Base-by-base conservation (phyloP, 768 basidiomycete genomes). In the Termitomyces sp. region DNA sequence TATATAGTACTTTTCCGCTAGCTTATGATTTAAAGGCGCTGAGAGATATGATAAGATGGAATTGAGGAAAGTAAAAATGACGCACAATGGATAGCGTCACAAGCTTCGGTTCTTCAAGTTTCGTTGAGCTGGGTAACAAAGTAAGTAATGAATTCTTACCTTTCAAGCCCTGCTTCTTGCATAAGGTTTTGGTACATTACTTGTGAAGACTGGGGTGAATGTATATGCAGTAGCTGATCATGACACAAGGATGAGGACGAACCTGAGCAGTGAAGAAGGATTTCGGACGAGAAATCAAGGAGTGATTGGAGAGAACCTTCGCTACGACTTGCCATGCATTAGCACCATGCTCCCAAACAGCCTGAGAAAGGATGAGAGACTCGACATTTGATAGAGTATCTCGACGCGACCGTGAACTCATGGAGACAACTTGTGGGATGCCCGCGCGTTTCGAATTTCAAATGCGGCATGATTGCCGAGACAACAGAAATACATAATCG, bases 311-410 rank as follows among this genome's bases (percentile, higher is more conserved):
- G 20, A 96, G 79, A 7, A 89, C 62, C 44, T 80, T 79, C 22
- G 88, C 79, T 9, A 95, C 83, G 6, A 77, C 70, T 36, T 77
- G 65, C 94, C 94, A 94, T 4, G 79, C 78, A 47, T 79, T 72
- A 36, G 84, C 75, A 14, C 94, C 93, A 56, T 87, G 77, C 67
- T 94, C 90, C 71, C 90, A 90, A 44, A 92, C 86, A 0, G 92
- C 86, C 72, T 97, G 94, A 2, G 93, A 84, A 50, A 96, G 80
- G 30, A 97, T 73, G 51, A 97, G 86, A 57, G 83, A 78, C 72
- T 95, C 92, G 54, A 89, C 68, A 72, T 78, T 61, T 64, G 63
- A 65, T 43, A 61, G 69, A 35, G 68, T 58, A 13, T 62, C 62
- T 55, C 53, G 60, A 60, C 62, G 56, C 67, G 72, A 64, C 56